Base-by-base conservation (phyloP, 1,284 basidiomycete species). In the Sanguinoderma infundibulare region DNA sequence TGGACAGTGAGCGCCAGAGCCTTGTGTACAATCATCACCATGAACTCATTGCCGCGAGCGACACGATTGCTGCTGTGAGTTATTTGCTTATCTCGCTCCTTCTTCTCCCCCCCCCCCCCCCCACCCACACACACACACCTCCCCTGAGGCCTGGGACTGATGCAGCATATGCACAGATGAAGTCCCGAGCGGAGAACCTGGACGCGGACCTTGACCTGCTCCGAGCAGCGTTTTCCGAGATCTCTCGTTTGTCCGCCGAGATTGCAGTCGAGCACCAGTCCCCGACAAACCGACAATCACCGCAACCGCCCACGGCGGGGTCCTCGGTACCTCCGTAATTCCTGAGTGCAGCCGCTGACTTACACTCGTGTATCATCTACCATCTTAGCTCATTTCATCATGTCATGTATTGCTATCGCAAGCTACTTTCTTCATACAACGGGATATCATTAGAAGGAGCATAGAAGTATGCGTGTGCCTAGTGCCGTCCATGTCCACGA, bases 1-100 rank as follows among this genome's bases (percentile, higher is more conserved):
- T 97, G 5, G 94, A 96, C 61, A 89, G 91, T 67, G 95, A 96
- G 72, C 83, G 94, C 34, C 95, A 97, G 73, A 92, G 91, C 22
- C 79, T 97, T 39, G 95, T 97, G 3, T 97, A 97, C 73, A 96
- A 97, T 68, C 95, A 97, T 70, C 95, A 97, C 71, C 94, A 96
- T 67, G 95, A 97, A 70, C 86, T 97, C 22, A 95, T 97, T 51
- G 91, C 92, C 1, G 95, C 95, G 1, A 94, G 91, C 66, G 94
- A 95, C 69, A 97, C 95, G 6, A 96, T 97, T 64, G 87, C 88
- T 61, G 87, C 90, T 24, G 94, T 95, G 76, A 46, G 87, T 73
- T 14, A n/a, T 22, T 14, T 52, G 10, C n/a, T n/a, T n/a, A n/a
- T n/a, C n/a, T n/a, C n/a, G n/a, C n/a, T n/a, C n/a, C n/a, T n/a